Conservation (phyloP, 345 rosid genomes). For the Eucalyptus victrix region DNA sequence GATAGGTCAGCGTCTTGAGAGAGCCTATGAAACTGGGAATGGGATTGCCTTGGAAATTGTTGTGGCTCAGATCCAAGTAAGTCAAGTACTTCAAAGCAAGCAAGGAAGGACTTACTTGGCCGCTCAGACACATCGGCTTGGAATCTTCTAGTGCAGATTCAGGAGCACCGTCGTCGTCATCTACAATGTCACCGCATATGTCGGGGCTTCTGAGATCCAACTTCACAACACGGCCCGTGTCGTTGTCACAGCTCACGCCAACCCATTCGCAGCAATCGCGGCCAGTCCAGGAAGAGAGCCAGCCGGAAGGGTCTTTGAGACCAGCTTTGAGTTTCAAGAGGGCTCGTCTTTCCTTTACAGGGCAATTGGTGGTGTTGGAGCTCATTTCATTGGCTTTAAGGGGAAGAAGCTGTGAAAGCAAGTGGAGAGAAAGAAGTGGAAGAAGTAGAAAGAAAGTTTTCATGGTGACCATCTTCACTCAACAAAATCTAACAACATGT, state of each 20-base stretch:
- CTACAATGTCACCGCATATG: background rate
- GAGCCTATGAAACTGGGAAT: slow-evolving; percentile 13
- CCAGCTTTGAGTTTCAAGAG: slow-evolving; percentile 7
- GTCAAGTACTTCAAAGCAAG: slow-evolving; percentile 1
- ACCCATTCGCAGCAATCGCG: slow-evolving; percentile 15
- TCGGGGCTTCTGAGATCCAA: slow-evolving; percentile 1
- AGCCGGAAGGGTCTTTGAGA: slow-evolving; percentile 1
- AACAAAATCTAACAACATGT: background rate
- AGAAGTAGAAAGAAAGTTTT: background rate
- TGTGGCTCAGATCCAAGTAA: slow-evolving; percentile 8
- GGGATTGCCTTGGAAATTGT: background rate
- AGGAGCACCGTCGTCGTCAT: background rate
- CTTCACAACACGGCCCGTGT: background rate
- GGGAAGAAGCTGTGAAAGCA: background rate
- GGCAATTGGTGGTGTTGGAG: background rate
- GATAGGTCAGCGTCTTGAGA: background rate
- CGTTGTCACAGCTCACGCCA: slow-evolving; percentile 3
- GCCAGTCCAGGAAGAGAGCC: background rate
- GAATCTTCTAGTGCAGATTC: background rate
- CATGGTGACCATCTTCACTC: background rate
- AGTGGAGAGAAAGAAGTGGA: background rate
- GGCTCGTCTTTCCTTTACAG: slow-evolving; percentile 3
- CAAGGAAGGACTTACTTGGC: slow-evolving; percentile 2
- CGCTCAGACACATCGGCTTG: background rate
- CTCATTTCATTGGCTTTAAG: background rate